phyloP scores from a whole-genome alignment of 2,329 filamentous ascomycete species.

The Neocatenulostroma microsporum region DNA sequence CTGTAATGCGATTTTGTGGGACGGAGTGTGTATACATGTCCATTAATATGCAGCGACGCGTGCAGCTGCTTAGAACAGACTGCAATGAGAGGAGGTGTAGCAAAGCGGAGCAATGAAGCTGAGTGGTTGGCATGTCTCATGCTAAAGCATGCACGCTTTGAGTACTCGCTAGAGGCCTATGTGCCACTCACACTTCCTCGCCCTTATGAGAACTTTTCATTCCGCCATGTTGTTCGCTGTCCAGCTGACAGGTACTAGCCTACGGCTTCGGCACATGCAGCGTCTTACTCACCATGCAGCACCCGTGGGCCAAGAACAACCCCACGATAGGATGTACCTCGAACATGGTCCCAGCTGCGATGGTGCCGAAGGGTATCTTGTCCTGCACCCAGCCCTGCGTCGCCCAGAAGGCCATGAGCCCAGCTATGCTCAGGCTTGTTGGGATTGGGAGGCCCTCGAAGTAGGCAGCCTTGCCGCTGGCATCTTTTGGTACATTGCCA shows the following conservation, averaged over 20 bases:
- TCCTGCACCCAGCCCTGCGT: slow-evolving; percentile 71
- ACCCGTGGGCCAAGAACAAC: slow-evolving; percentile 82
- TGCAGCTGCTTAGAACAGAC: too few species aligned
- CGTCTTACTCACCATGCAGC: slow-evolving; percentile 90
- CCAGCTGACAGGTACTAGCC: not conserved
- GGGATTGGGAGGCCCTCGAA: slow-evolving; percentile 97
- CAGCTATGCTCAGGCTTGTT: slow-evolving; percentile 72
- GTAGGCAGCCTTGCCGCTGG: slow-evolving; percentile 81
- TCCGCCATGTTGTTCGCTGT: too few species aligned
- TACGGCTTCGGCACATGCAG: slow-evolving; percentile 84
- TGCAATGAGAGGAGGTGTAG: too few species aligned
- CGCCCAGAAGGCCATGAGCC: slow-evolving; percentile 84
- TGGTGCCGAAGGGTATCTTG: slow-evolving; percentile 66
- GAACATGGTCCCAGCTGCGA: slow-evolving; percentile 57
- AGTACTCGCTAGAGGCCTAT: too few species aligned
- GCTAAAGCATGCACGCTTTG: too few species aligned
- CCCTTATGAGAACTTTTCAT: too few species aligned
- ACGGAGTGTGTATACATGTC: too few species aligned
- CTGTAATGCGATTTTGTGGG: too few species aligned
- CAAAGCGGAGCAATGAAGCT: too few species aligned
- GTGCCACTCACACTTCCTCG: too few species aligned
- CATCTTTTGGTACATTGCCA: slow-evolving; percentile 80
- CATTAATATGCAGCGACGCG: too few species aligned
- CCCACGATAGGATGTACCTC: slow-evolving; percentile 79
- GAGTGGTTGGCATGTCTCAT: too few species aligned